Conservation (phyloP, 73 alveolate species). For the Diophrys sp. region DNA sequence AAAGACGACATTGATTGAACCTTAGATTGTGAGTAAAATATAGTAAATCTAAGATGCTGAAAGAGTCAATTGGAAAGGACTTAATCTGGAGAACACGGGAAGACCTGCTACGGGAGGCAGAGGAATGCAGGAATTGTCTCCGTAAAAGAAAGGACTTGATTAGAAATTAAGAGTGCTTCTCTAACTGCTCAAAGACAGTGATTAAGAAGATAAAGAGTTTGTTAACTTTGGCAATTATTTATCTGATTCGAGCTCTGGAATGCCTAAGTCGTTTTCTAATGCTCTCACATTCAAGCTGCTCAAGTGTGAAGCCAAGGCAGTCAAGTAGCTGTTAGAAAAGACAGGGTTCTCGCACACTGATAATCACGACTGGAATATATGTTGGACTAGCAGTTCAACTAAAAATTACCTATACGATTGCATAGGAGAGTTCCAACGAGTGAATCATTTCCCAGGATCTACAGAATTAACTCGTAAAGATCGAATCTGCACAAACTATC, state of each 20-base stretch:
- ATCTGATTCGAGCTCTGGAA: conserved; percentile 20
- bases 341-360: conserved; percentile 61
- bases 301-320: conserved; percentile 66
- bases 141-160: not conserved
- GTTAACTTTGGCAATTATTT: conserved; percentile 2
- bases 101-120: conserved; percentile 50
- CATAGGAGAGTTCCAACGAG: conserved; percentile 68
- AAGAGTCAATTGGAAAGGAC: conserved; percentile 49
- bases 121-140: not conserved
- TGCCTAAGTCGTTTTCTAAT: conserved; percentile 15
- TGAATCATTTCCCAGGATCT: conserved; percentile 89
- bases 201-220: not conserved
- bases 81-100: conserved; percentile 32
- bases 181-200: conserved; percentile 33
- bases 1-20: not conserved
- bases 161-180: conserved; percentile 11
- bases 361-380: conserved; percentile 71
- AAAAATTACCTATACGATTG: conserved; percentile 60
- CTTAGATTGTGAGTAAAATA: not conserved
- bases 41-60: conserved; percentile 28
- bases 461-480: conserved; percentile 81
- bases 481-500: conserved; percentile 59
- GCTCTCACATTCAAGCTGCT: conserved; percentile 49
- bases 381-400: conserved; percentile 48
- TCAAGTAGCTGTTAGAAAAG: conserved; percentile 48